phyloP scores from a whole-genome alignment of 805 yeast species.

The Zygoascus biomembranicola region DNA sequence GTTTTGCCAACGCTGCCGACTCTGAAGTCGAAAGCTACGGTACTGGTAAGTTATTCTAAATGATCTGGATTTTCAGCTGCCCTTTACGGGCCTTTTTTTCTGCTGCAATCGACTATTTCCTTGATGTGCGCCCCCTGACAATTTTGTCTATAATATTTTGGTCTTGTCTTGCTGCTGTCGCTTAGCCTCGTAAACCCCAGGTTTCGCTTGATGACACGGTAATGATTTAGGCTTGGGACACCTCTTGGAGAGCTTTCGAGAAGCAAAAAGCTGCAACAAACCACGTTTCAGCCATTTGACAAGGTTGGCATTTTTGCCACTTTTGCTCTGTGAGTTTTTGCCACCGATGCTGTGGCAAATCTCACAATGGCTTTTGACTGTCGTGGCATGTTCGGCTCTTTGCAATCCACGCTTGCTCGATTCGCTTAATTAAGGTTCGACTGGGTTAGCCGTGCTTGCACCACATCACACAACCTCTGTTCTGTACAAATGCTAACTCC shows the following conservation, averaged over 20 bases:
- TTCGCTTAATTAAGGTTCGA: background rate
- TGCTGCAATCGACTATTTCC: too few species aligned
- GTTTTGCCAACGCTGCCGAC: conserved; percentile 23
- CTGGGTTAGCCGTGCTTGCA: background rate
- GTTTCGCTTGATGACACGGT: background rate
- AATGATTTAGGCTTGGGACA: background rate
- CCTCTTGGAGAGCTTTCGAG: background rate
- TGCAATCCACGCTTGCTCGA: background rate
- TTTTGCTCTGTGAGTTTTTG: background rate
- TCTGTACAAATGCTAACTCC: background rate
- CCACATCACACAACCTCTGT: background rate
- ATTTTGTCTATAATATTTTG: too few species aligned
- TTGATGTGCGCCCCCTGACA: too few species aligned
- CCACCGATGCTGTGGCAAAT: background rate
- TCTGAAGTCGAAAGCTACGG: conserved; percentile 33
- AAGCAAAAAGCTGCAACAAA: background rate
- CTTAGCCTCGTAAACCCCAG: background rate
- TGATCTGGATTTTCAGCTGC: too few species aligned
- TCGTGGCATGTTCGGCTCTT: background rate
- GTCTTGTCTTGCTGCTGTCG: too few species aligned
- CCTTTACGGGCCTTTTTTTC: too few species aligned
- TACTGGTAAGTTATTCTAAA: conserved; percentile 21
- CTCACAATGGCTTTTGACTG: background rate
- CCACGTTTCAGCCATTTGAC: background rate
- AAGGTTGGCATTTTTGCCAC: background rate